Percentiles rank a stretch among this genome's conserved stretches.
Conservation (phyloP, 306 rosid species). For the Cercis canadensis region DNA sequence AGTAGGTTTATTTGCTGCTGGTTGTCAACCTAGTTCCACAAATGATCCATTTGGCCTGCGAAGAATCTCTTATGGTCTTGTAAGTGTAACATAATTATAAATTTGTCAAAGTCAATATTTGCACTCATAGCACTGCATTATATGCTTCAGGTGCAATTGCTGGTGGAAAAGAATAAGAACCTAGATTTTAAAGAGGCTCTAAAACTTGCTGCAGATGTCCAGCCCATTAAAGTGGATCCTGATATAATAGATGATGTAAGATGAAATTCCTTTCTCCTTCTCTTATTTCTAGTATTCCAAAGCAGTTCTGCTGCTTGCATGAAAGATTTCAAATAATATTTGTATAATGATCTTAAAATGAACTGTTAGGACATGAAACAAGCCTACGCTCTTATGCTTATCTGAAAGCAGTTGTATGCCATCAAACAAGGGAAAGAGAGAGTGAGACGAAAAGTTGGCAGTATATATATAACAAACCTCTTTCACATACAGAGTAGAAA, state of each 20-base stretch:
- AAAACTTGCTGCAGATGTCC: slow-evolving; percentile 78
- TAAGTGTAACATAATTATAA: slow-evolving; percentile 50
- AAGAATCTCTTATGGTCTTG: slow-evolving; percentile 96
- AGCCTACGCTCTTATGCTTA: neutral
- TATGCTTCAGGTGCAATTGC: slow-evolving; percentile 76
- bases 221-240: slow-evolving; percentile 68
- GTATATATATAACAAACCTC: neutral
- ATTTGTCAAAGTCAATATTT: slow-evolving; percentile 32
- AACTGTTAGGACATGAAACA: neutral
- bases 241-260: slow-evolving; percentile 67
- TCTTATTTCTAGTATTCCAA: slow-evolving; percentile 11
- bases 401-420: neutral
- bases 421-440: neutral
- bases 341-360: neutral
- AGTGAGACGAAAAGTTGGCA: neutral
- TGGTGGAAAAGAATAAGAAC: slow-evolving; percentile 82
- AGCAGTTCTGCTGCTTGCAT: neutral
- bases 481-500: neutral
- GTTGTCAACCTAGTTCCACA: slow-evolving; percentile 93
- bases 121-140: slow-evolving; percentile 28
- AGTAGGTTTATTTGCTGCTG: slow-evolving; percentile 91
- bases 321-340: neutral
- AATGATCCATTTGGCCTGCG: slow-evolving; percentile 91
- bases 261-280: neutral
- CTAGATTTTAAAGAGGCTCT: slow-evolving; percentile 77